Base-by-base conservation (phyloP, 2,329 filamentous ascomycete genomes). In the Cladosporium oxysporum region DNA sequence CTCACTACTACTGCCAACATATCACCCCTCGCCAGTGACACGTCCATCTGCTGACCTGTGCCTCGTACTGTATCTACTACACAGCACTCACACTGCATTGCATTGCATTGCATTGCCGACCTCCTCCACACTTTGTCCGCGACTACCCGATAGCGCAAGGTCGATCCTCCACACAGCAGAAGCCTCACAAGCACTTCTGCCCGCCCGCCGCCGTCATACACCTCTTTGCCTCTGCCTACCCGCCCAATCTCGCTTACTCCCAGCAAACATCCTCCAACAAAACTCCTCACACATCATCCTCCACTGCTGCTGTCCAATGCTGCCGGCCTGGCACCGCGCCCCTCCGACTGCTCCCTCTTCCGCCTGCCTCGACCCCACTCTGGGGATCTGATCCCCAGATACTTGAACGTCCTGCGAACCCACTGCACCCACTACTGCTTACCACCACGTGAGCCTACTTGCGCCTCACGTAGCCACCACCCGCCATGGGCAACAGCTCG, bases 401-500 rank as follows among this genome's bases (percentile, higher is more conserved):
- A 59, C 57, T 37, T 29, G 57, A 59, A 37, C 57, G 26, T 33
- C 33, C 28, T 44, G 57, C 60, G 47, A 63, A 37, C 35, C 49
- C 49, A 47, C 57, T 41, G 21, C 21, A 21, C 52, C 18, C 26
- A 53, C 59, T 41, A 31, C 59, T 16, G 59, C 59, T 11, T 21
- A 35, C 59, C 21, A 28, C 23, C 47, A 41, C n/a, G 28, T 53
- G 55, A 58, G 31, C 21, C 23, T 18, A 10, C 57, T 28, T 16
- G 33, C 33, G 35, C 12, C 26, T 26, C 57, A 26, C 37, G 21
- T 33, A 73, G 58, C 55, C 6, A 23, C 18, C n/a, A 29, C 35
- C 50, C 60, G 55, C 6, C 47, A 80, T 83, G 82, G 82, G 82
- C 50, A 83, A 83, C 74, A 82, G 77, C 73, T 80, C 82, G 66